Evolutionary conservation across 192 early-diverging fungal species (phyloP), one percentile per base, ranked within the genome.

Genomic region (Funneliformis geosporum): DNA sequence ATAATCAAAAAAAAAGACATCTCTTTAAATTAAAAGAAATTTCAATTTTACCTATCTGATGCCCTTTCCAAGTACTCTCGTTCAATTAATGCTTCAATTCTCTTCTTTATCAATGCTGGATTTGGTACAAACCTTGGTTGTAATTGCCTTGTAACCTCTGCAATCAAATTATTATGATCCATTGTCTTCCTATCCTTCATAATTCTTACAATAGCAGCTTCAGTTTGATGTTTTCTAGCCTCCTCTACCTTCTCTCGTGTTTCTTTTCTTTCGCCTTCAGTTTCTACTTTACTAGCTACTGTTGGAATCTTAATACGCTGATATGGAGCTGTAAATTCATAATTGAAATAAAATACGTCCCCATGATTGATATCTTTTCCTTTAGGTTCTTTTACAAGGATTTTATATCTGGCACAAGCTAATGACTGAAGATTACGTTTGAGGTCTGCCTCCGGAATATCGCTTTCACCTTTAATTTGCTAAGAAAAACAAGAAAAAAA

Each of bases 11-110:
- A 21, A 42, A 69, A 21, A 38, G 4, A 66, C 33, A 38, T 68
- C 0, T 11, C 16, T 77, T n/a, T 12, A 40, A 66, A 65, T 12
- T 50, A 27, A 78, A 7, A 46, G n/a, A 43, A 70, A 46, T 14
- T 39, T 28, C 5, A 70, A 23, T 40, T 46, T 67, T 80, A 86
- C 85, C 85, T 84, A 79, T 86, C 81, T 43, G 79, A 61, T 3
- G 83, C 94, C 50, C 98, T 87, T 83, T 95, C 94, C 79, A 99
- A 83, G 82, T 99, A 99, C 75, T 99, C 98, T 65, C 97, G 87
- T 47, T 99, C 98, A 80, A 99, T 98, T 84, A 99, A 85, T 23
- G 93, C 92, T 80, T 97, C 98, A 47, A 99, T 96, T 1, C 95
- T 84, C 64, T 94, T 93, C 88, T 99, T 99, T 78, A 98, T 94